Conservation (phyloP, 2,329 filamentous ascomycete species). For the Phoma herbarum region DNA sequence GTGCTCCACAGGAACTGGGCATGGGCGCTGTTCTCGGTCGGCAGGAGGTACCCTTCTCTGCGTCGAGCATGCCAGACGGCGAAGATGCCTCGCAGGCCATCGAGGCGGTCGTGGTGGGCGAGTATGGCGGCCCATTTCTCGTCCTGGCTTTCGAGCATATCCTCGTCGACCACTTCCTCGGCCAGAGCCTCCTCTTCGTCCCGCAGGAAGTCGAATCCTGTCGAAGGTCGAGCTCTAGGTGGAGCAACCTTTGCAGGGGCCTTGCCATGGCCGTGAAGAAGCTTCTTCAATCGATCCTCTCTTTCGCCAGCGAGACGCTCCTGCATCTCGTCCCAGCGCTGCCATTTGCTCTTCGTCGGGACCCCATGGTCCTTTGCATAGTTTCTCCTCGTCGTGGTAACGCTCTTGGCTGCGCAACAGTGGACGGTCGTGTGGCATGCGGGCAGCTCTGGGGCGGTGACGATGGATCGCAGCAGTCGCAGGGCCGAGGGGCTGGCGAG, state of each 20-base stretch:
- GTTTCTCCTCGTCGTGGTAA: slow-evolving; percentile 20
- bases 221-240: neutral
- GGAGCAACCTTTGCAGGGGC: slow-evolving; percentile 4
- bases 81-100: slow-evolving; percentile 54
- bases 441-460: slow-evolving; percentile 37
- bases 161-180: slow-evolving; percentile 21
- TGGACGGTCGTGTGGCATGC: slow-evolving; percentile 25
- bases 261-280: slow-evolving; percentile 23
- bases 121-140: slow-evolving; percentile 54
- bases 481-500: slow-evolving; percentile 56
- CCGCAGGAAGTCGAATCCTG: neutral
- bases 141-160: slow-evolving; percentile 19
- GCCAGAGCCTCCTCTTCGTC: slow-evolving; percentile 17
- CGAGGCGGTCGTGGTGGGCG: slow-evolving; percentile 51
- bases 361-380: slow-evolving; percentile 22
- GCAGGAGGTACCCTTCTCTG: slow-evolving; percentile 51
- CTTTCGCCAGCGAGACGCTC: slow-evolving; percentile 11
- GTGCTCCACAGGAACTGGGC: slow-evolving; percentile 57
- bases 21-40: slow-evolving; percentile 47
- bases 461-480: slow-evolving; percentile 49
- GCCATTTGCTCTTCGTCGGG: slow-evolving; percentile 24
- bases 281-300: slow-evolving; percentile 20
- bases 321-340: slow-evolving; percentile 24
- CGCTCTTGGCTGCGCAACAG: slow-evolving; percentile 28
- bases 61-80: slow-evolving; percentile 56